These are phyloP conservation scores for Phoenix roebelenii DNA, from an alignment of 176 grass and related monocot genomes.

Conservation along the genomic window DNA sequence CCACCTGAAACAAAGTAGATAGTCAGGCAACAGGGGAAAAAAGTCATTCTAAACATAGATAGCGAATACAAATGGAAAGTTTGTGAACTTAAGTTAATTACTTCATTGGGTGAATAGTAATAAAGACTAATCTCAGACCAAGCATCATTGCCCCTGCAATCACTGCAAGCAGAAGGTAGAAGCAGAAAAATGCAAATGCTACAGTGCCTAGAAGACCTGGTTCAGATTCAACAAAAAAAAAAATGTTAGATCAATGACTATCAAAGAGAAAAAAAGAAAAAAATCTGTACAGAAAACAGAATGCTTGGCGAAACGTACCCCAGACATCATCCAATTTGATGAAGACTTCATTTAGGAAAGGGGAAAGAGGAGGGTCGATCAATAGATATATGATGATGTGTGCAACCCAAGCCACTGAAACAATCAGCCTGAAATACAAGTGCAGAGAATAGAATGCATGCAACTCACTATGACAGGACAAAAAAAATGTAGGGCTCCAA, in stretches of 20 bases:
- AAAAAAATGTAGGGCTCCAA: too few species aligned
- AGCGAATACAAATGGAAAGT: background rate
- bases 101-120: slow-evolving; percentile 99
- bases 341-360: slow-evolving; percentile 98
- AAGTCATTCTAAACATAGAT: background rate
- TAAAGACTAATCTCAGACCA: slow-evolving; percentile 96
- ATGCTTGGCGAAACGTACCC: slow-evolving; percentile 41
- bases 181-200: slow-evolving; percentile 99
- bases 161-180: slow-evolving; percentile 90
- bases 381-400: slow-evolving; percentile 98
- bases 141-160: slow-evolving; percentile 99
- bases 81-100: slow-evolving; percentile 25
- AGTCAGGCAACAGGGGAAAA: slow-evolving; percentile 17
- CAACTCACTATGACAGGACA: too few species aligned
- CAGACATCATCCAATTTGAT: slow-evolving; percentile 87
- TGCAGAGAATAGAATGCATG: background rate
- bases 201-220: slow-evolving; percentile 93
- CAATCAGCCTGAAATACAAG: slow-evolving; percentile 54
- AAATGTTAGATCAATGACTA: background rate
- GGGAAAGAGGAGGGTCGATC: slow-evolving; percentile 77
- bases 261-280: too few species aligned
- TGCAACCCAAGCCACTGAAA: slow-evolving; percentile 91
- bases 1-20: slow-evolving; percentile 55
- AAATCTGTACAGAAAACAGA: too few species aligned
- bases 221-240: slow-evolving; percentile 18